Conservation (phyloP, 2,329 filamentous ascomycete genomes). For the Fusarium drepaniforme region DNA sequence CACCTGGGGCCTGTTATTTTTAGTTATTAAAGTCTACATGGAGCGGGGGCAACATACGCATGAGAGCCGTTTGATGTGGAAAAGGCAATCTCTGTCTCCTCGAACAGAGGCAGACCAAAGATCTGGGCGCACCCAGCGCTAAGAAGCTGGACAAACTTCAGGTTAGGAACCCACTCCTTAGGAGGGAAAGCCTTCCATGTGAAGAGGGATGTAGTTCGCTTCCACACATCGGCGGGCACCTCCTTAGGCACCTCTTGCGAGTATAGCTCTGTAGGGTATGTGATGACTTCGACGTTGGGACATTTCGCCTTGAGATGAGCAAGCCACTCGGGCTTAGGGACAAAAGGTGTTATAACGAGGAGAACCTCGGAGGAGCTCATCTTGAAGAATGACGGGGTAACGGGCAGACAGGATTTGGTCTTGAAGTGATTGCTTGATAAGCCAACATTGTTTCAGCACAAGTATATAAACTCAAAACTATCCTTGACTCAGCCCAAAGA, state of each 20-base stretch:
- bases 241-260: background rate
- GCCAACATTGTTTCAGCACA: background rate
- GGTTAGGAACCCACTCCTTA: background rate
- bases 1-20: background rate
- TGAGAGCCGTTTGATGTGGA: conserved; percentile 13
- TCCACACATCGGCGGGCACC: conserved; percentile 5
- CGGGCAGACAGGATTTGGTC: background rate
- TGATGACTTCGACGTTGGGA: background rate
- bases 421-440: background rate
- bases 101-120: conserved; percentile 6
- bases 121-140: conserved; percentile 6
- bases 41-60: background rate
- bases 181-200: conserved; percentile 6
- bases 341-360: background rate
- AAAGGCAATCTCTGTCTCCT: conserved; percentile 13
- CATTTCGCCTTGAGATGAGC: background rate
- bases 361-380: background rate
- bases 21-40: background rate
- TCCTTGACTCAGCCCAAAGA: background rate
- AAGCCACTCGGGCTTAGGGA: background rate
- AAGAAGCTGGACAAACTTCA: background rate
- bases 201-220: background rate
- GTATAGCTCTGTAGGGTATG: background rate
- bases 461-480: background rate
- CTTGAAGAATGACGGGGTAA: background rate